phyloP scores from a whole-genome alignment of 2,329 filamentous ascomycete species.

The Diaporthe sp. region DNA sequence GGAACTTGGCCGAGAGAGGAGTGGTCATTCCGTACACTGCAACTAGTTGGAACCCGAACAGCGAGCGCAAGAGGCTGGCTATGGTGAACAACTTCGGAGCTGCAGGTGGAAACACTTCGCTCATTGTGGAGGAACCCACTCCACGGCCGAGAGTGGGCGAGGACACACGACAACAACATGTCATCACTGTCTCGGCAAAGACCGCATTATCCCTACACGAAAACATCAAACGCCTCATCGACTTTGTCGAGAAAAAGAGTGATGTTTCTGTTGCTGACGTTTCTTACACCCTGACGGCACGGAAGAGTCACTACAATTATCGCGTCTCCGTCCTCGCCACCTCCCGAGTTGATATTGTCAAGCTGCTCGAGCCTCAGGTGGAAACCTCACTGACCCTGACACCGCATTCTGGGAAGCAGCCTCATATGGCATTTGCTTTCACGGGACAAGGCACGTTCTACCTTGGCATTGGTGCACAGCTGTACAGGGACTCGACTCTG shows the following conservation, averaged over 20 bases:
- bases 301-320: constrained; percentile 1
- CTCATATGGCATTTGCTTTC: constrained; percentile 42
- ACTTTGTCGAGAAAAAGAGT: neutral
- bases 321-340: neutral
- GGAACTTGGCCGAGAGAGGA: neutral
- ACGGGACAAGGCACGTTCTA: constrained; percentile 45
- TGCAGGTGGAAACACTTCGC: constrained; percentile 22
- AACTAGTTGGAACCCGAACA: neutral
- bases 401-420: neutral
- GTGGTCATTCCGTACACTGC: neutral
- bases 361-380: neutral
- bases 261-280: neutral
- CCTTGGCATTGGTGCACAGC: constrained; percentile 37
- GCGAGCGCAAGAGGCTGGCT: neutral
- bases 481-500: constrained; percentile 31
- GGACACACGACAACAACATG: neutral
- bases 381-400: neutral
- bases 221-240: constrained; percentile 1
- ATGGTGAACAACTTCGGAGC: constrained; percentile 33
- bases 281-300: constrained; percentile 12
- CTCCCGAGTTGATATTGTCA: constrained; percentile 34
- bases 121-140: constrained; percentile 16
- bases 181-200: constrained; percentile 1
- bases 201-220: neutral
- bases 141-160: neutral